Evolutionary conservation across 805 yeast species (phyloP), one percentile per base, ranked within the genome.

Genomic region (Spathaspora sp.): DNA sequence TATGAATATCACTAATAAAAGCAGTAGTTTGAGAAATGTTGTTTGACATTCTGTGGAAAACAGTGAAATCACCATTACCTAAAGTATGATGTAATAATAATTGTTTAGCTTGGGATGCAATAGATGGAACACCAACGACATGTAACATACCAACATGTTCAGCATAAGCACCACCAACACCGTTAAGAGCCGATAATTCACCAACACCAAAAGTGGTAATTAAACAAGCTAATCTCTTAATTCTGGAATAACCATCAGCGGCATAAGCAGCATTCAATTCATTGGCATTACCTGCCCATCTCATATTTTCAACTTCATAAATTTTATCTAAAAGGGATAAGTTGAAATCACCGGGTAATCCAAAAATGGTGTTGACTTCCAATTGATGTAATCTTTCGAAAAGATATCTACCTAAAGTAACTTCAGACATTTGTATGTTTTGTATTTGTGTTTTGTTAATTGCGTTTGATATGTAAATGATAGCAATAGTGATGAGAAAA

Each of bases 141-240:
- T 89, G 96, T 57, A 89, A 72, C 59, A 88, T 69, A 61, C 94
- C 94, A 56, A 89, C 92, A 71, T 89, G 96, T 71, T 89, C 96
- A 56, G 96, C 92, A 72, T 83, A 89, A 49, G 94, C 77, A 61
- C 96, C 96, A 44, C 92, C 96, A 65, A 89, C 79, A 61, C 94
- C 96, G 69, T 88, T 88, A 61, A 88, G 75, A 11, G 96, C 93
- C 28, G 87, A 80, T 64, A 88, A 78, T 70, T 88, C 96, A 68
- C 96, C 96, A 51, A 89, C 96, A 72, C 96, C 96, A 67, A 89
- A 89, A 48, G 96, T 89, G 67, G 96, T 89, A 63, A 88, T 77
- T 48, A 89, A 59, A 60, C 87, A 85, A 55, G 87, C 80, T 65
- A 88, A 71, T 53, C 92, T 86, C 71, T 87, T 88, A 61, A 89